Base-by-base conservation (phyloP, 257 asterid species). In the Catharanthus roseus region DNA sequence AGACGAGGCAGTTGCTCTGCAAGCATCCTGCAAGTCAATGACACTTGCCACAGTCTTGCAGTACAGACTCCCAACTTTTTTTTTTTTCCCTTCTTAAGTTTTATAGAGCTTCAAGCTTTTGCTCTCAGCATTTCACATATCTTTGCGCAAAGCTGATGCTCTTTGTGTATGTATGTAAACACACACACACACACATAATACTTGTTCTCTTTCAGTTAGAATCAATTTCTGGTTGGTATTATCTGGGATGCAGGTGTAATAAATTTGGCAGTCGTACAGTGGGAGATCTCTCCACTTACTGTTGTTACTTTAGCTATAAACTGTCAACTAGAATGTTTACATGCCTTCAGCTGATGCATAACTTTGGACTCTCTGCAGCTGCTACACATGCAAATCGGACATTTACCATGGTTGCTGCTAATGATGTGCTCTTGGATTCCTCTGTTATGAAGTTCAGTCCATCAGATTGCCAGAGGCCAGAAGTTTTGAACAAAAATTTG, bases 381-480 rank as follows among this genome's bases (percentile, higher is more conserved):
- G 85, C 96, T 72, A 95, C 99, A 12, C 92, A 81, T 77, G 85
- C 86, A 58, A 95, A 95, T 73, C 77, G 82, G 75, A 86, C 96
- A 45, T 89, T 86, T 84, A 86, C 93, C 68, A 73, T 95, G 87
- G 96, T 95, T 71, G 91, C 99, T 10, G 99, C 99, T 54, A 95
- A 89, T 68, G 99, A 95, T 36, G 97, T 89, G 77, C 71, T 95
- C 62, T 79, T 95, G 79, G 97, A 82, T 83, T 86, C 96, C 26
- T 88, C 99, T 6, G 87, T 58, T 68, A 41, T 78, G 65, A 89
- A 79, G 81, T 82, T 79, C 66, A 87, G 86, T 66, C 93, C 96
- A 55, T 82, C 89, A 39, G 99, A 95, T 77, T 95, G 99, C 90
- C 99, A 95, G 74, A 79, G 83, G 80, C 97, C 99, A 16, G 97